Base-by-base conservation (phyloP, 495 filamentous ascomycete species). In the Hypoxylon cercidicola region DNA sequence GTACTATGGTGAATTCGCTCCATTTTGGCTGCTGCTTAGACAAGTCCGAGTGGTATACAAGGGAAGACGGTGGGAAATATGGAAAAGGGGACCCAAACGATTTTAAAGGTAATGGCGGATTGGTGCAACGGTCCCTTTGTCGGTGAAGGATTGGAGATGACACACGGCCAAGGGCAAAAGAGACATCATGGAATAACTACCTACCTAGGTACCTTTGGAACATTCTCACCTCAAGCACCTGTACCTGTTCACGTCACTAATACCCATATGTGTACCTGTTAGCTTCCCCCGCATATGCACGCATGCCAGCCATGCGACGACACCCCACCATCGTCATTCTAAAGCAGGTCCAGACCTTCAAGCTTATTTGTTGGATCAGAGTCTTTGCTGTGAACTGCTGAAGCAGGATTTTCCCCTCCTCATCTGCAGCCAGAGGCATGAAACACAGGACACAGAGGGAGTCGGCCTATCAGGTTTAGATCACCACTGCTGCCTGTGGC, bases 1-100 rank as follows among this genome's bases (percentile, higher is more conserved):
- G 13, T 73, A 81, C 78, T 72, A 9, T 74, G 74, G 45, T 75
- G 69, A 41, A 81, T 51, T 59, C 77, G 74, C 49, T 80, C 77
- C 79, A 81, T 81, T 4, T 13, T 73, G 65, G 43, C 54, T 50
- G 34, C 25, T 60, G 30, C 16, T 53, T 43, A 16, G 35, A 19
- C 20, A 12, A 18, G 18, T 13, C 18, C 13, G 41, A 49, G 15
- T 49, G 44, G 51, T 55, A 40, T 2, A 40, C 37, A 20, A 16
- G 7, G 16, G 16, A 43, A 20, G 16, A 16, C 9, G 20, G 16
- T 19, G 40, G 40, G 9, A 19, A 20, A 10, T 19, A 16, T 43
- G 20, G 16, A 43, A 43, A 18, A 37, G 25, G 28, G 30, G 21
- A 35, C 25, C 13, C 15, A 37, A 39, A 48, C 16, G 16, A n/a